Conservation (phyloP, 1,284 basidiomycete genomes). For the Rhodotorula sp. region DNA sequence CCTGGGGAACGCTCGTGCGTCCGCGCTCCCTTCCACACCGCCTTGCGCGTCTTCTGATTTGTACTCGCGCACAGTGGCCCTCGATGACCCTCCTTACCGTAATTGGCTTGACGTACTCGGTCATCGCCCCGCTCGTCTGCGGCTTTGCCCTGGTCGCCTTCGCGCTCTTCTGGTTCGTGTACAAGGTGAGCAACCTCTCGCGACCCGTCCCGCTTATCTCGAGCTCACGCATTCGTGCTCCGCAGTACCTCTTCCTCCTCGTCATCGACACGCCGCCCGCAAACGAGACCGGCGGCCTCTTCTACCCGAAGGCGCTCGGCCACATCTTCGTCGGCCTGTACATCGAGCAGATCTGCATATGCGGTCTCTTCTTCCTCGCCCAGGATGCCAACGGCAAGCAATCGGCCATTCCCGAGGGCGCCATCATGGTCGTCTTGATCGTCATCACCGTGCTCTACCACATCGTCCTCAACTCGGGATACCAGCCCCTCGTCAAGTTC, state of each 20-base stretch:
- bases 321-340: slow-evolving; percentile 86
- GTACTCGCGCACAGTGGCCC: slow-evolving; percentile 53
- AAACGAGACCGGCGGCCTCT: slow-evolving; percentile 85
- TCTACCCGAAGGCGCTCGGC: slow-evolving; percentile 91
- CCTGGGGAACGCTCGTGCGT: slow-evolving; percentile 68
- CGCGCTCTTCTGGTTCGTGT: slow-evolving; percentile 76
- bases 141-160: slow-evolving; percentile 82
- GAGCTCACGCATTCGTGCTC: slow-evolving; percentile 5
- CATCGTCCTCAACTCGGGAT: slow-evolving; percentile 48
- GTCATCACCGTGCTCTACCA: slow-evolving; percentile 59
- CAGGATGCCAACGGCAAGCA: slow-evolving; percentile 57
- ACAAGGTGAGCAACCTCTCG: slow-evolving; percentile 59
- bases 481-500: slow-evolving; percentile 63
- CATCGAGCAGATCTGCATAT: slow-evolving; percentile 71
- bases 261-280: slow-evolving; percentile 66
- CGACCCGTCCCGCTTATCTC: background rate
- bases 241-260: slow-evolving; percentile 51
- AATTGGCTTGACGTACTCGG: slow-evolving; percentile 63
- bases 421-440: slow-evolving; percentile 79
- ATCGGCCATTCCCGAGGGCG: slow-evolving; percentile 67
- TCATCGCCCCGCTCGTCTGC: slow-evolving; percentile 92
- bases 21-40: background rate
- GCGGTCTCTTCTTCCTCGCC: slow-evolving; percentile 81
- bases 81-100: slow-evolving; percentile 62
- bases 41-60: background rate